Base-by-base conservation (phyloP, 345 rosid genomes). In the Combretum micranthum region DNA sequence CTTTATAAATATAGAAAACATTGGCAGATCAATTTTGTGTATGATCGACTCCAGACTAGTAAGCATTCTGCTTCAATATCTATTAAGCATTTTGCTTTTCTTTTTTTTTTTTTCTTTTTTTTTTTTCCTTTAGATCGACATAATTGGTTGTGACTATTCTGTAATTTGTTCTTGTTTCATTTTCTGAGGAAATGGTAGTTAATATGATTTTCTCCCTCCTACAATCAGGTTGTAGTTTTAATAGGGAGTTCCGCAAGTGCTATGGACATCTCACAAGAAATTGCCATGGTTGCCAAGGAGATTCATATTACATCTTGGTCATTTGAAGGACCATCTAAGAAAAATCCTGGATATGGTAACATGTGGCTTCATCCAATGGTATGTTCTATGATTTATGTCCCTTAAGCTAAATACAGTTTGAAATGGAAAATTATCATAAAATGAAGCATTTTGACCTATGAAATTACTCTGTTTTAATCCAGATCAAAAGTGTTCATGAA, bases 351-450 rank as follows among this genome's bases (percentile, higher is more conserved):
- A 48, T 77, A 72, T 58, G 66, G 64, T 69, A 86, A 86, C 47
- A 46, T 84, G 17, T 80, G 93, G 89, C 57, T 77, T 65, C 96
- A 88, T 75, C 84, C 98, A 13, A 83, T 83, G 98, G 98, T 88
- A 9, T 32, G 39, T 32, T 32, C 32, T 25, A 7, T 1, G 9
- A 32, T 11, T 32, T 0, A 32, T 32, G 39, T 32, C 39, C 32
- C 32, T 25, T 25, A 3, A 1, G 6, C 6, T 25, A 25, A 25
- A 25, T 25, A 7, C 6, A 25, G 10, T 9, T 11, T 32, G 10
- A 7, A 7, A 7, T 32, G 39, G 39, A 32, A 32, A 7, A 32
- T 32, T 32, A 32, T 32, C 39, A 7, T 32, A 9, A 32, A 32
- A 32, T 32, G 39, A 11, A 32, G 5, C 10, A 32, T 11, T 32